Evolutionary conservation across 352 stramenopile genomes (phyloP).

Genomic region (Pythium chondricola): DNA sequence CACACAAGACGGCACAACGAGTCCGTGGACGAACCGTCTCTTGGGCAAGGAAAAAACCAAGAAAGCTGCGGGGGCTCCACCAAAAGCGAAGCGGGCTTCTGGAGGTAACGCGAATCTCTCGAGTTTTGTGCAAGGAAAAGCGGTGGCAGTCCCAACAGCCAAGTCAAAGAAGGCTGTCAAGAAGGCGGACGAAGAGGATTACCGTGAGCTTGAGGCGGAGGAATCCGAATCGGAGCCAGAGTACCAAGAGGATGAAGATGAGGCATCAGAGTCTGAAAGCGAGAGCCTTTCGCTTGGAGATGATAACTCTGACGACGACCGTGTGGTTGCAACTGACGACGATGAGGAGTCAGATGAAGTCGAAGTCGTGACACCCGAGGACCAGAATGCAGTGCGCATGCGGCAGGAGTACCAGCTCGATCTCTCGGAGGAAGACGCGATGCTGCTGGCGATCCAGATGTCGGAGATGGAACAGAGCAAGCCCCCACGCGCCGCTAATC

Average conservation of each 20-base stretch:
- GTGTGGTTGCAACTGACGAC: slow-evolving; percentile 31
- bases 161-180: slow-evolving; percentile 24
- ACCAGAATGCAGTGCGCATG: slow-evolving; percentile 28
- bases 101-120: slow-evolving; percentile 31
- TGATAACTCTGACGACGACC: slow-evolving; percentile 61
- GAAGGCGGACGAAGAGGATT: slow-evolving; percentile 12
- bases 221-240: slow-evolving; percentile 25
- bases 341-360: slow-evolving; percentile 27
- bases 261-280: slow-evolving; percentile 31
- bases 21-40: slow-evolving; percentile 15
- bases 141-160: slow-evolving; percentile 20
- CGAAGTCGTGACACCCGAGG: slow-evolving; percentile 12
- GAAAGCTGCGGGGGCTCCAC: slow-evolving; percentile 12
- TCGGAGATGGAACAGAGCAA: slow-evolving; percentile 28
- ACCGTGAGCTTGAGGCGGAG: slow-evolving; percentile 27
- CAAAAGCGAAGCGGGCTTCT: slow-evolving; percentile 12
- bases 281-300: slow-evolving; percentile 42
- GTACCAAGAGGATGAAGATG: slow-evolving; percentile 37
- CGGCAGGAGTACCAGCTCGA: slow-evolving; percentile 35
- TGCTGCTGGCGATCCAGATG: slow-evolving; percentile 39
- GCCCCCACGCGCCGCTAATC: slow-evolving; percentile 1
- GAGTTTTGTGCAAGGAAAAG: slow-evolving; percentile 30
- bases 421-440: slow-evolving; percentile 36
- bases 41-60: slow-evolving; percentile 17
- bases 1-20: not conserved